These are phyloP conservation scores for Fusarium anguioides DNA, from an alignment of 2,329 filamentous ascomycete genomes.

Conservation along the genomic window DNA sequence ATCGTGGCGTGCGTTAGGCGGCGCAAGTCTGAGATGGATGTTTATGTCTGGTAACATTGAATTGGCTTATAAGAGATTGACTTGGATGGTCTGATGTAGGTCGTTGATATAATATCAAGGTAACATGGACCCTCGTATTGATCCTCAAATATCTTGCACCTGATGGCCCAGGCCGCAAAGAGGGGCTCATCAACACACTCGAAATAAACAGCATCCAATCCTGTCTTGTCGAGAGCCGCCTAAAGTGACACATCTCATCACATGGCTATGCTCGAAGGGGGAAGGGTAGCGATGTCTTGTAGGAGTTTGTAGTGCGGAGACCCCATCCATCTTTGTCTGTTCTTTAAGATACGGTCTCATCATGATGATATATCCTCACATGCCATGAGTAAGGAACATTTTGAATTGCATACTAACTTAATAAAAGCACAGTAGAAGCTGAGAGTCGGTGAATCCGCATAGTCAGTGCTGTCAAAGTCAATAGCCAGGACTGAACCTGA, in stretches of 20 bases:
- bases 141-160: constrained; percentile 9
- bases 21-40: constrained; percentile 1
- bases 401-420: background rate
- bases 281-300: constrained; percentile 30
- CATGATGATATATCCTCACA: constrained; percentile 3
- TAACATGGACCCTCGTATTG: constrained; percentile 8
- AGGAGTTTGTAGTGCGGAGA: constrained; percentile 31
- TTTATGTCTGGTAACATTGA: background rate
- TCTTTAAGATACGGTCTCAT: background rate
- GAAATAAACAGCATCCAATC: constrained; percentile 20
- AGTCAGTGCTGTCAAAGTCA: constrained; percentile 5
- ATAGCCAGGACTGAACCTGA: constrained; percentile 9
- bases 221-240: constrained; percentile 24
- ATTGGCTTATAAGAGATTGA: background rate
- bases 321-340: constrained; percentile 5
- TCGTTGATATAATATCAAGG: constrained; percentile 4
- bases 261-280: constrained; percentile 38
- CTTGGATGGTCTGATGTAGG: background rate
- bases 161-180: constrained; percentile 10
- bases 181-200: constrained; percentile 26
- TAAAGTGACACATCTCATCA: constrained; percentile 37
- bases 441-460: background rate
- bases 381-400: background rate
- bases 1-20: constrained; percentile 16
- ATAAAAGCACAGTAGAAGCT: background rate